Evolutionary conservation across 805 yeast genomes (phyloP).

Genomic region (Sugiyamaella qingdaonensis): DNA sequence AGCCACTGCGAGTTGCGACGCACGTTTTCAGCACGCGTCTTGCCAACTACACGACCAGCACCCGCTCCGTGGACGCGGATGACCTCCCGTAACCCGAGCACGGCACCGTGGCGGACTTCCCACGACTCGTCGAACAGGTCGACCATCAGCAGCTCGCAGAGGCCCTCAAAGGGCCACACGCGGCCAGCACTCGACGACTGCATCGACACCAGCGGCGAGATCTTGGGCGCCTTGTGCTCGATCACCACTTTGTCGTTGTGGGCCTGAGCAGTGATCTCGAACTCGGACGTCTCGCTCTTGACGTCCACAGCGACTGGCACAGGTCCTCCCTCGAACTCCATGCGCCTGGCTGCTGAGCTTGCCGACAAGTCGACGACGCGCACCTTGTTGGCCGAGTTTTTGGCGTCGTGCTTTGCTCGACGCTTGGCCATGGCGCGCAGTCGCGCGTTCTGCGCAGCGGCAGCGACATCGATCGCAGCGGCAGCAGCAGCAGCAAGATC

Average conservation of each 20-base stretch:
- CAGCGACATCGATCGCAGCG: slow-evolving; percentile 18
- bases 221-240: slow-evolving; percentile 63
- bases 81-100: slow-evolving; percentile 85
- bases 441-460: slow-evolving; percentile 83
- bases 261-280: slow-evolving; percentile 71
- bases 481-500: slow-evolving; percentile 8
- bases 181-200: slow-evolving; percentile 67
- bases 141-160: slow-evolving; percentile 71
- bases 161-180: slow-evolving; percentile 93
- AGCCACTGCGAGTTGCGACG: slow-evolving; percentile 60
- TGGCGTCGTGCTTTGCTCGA: slow-evolving; percentile 29
- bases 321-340: slow-evolving; percentile 29
- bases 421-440: slow-evolving; percentile 69
- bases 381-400: slow-evolving; percentile 49
- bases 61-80: slow-evolving; percentile 76
- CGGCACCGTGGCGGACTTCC: slow-evolving; percentile 96
- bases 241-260: slow-evolving; percentile 80
- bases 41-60: slow-evolving; percentile 76
- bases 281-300: slow-evolving; percentile 19
- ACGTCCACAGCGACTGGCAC: slow-evolving; percentile 26
- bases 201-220: slow-evolving; percentile 63
- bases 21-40: slow-evolving; percentile 57
- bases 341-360: slow-evolving; percentile 26
- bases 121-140: slow-evolving; percentile 82
- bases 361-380: slow-evolving; percentile 32